Evolutionary conservation across 163 green algal genomes (phyloP).

Genomic region (Volvox carteri): DNA sequence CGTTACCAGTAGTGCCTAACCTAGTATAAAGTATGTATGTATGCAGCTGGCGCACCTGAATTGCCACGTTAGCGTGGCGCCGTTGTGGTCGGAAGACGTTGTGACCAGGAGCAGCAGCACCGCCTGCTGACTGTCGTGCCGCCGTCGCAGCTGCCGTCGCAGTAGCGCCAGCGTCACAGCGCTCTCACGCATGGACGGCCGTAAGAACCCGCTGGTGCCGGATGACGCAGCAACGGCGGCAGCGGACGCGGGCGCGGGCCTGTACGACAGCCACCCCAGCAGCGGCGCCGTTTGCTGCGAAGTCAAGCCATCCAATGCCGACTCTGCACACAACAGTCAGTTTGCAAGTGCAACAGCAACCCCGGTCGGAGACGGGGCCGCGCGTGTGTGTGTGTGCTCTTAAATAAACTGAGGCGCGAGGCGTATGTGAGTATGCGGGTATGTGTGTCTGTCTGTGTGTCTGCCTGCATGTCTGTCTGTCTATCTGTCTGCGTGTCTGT

Average conservation of each 20-base stretch:
- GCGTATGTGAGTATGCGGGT: too few species aligned
- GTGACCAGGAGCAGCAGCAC: conserved; percentile 38
- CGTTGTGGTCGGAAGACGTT: conserved; percentile 3
- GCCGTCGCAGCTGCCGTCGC: conserved; percentile 5
- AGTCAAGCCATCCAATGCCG: not conserved
- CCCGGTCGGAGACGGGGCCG: too few species aligned
- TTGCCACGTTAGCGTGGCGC: conserved; percentile 50
- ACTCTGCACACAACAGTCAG: conserved; percentile 6
- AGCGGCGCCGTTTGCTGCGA: not conserved
- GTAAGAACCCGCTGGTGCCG: not conserved
- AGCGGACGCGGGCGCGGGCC: not conserved
- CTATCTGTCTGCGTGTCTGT: too few species aligned
- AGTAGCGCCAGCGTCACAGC: conserved; percentile 48
- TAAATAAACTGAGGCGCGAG: too few species aligned
- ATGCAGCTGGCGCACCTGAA: conserved; percentile 11
- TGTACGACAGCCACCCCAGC: conserved; percentile 49
- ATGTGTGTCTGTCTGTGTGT: too few species aligned
- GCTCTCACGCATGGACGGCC: conserved; percentile 46
- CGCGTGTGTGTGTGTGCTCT: too few species aligned
- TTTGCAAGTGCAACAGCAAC: too few species aligned
- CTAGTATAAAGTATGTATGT: too few species aligned
- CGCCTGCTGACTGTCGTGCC: not conserved
- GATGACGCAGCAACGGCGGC: not conserved
- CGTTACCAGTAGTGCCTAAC: too few species aligned
- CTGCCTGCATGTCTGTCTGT: too few species aligned